Conservation (phyloP, 495 filamentous ascomycete species). For the Penicillium longicatenatum region DNA sequence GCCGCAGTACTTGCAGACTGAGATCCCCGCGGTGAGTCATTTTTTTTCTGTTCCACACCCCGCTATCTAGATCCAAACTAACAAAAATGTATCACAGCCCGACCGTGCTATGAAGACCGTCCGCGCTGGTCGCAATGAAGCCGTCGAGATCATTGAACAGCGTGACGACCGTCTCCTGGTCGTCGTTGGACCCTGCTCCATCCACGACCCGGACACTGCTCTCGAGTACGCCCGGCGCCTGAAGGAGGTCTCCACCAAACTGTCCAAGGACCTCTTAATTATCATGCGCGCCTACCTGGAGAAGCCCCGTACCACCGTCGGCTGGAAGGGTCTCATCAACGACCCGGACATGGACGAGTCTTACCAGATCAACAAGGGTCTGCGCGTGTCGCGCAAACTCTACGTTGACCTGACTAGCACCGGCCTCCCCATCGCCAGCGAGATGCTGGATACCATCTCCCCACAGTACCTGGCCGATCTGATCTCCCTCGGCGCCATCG, state of each 20-base stretch:
- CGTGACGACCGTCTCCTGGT: slow-evolving; percentile 85
- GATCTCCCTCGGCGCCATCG: slow-evolving; percentile 93
- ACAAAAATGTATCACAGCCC: slow-evolving; percentile 36
- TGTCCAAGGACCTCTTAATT: slow-evolving; percentile 81
- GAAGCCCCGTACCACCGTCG: slow-evolving; percentile 98
- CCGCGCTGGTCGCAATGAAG: slow-evolving; percentile 78
- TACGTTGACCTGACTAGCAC: slow-evolving; percentile 84
- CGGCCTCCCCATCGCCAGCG: slow-evolving; percentile 91
- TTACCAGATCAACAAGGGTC: slow-evolving; percentile 98
- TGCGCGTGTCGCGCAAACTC: slow-evolving; percentile 82
- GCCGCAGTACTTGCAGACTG: slow-evolving; percentile 81
- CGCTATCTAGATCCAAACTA: slow-evolving; percentile 14
- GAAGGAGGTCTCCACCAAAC: slow-evolving; percentile 70
- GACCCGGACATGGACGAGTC: slow-evolving; percentile 97
- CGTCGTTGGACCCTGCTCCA: slow-evolving; percentile 92
- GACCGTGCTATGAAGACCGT: slow-evolving; percentile 64
- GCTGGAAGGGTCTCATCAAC: slow-evolving; percentile 99
- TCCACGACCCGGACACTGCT: slow-evolving; percentile 88
- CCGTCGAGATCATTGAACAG: slow-evolving; percentile 80
- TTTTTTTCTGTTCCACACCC: slow-evolving; percentile 19
- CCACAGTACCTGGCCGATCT: slow-evolving; percentile 93
- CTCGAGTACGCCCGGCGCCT: slow-evolving; percentile 83
- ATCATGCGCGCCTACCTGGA: slow-evolving; percentile 99
- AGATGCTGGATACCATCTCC: slow-evolving; percentile 99
- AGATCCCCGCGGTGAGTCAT: slow-evolving; percentile 77